Base-by-base conservation (phyloP, 306 rosid species). In the Herpetospermum pedunculosum region DNA sequence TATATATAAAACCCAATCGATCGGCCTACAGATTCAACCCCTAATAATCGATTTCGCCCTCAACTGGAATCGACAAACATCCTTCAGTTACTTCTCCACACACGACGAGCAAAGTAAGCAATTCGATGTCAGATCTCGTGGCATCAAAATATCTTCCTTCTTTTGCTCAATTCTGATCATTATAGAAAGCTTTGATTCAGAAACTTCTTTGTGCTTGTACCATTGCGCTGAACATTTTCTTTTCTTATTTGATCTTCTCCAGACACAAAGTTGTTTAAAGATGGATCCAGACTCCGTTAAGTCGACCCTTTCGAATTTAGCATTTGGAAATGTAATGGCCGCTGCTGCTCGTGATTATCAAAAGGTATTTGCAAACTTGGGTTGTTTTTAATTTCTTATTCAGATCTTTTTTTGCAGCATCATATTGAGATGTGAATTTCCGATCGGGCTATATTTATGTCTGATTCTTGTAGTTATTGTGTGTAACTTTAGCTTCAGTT, bases 271-370 rank as follows among this genome's bases (percentile, higher is more conserved):
- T 49, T 5, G 8, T 15, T 30, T 2, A 81, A 75, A 78, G 52
- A 92, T 90, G 97, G 96, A 92, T 84, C 96, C 97, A n/a, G 72
- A 90, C 77, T 68, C 89, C 6, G 93, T 90, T 28, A 88, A 92
- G 68, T 92, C 98, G 72, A 92, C 96, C 29, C 87, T 92, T 21
- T 76, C 92, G 34, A 88, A 92, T 82, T 83, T 92, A 54, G 96
- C 96, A 0, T 90, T 87, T 55, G 98, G 98, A 65, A 88, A 92
- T 77, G 97, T 90, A 46, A 90, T 92, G 79, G 97, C 94, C 0
- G 98, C 97, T 12, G 98, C 98, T 19, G 96, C 91, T 18, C 96
- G 97, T 25, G 86, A 88, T 87, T 93, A 93, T 77, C 92, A 93
- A 58, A 86, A 88, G 89, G 94, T 80, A 73, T 53, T 53, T 34